Base-by-base conservation (phyloP, 768 basidiomycete genomes). In the Leccinum uliginosum region DNA sequence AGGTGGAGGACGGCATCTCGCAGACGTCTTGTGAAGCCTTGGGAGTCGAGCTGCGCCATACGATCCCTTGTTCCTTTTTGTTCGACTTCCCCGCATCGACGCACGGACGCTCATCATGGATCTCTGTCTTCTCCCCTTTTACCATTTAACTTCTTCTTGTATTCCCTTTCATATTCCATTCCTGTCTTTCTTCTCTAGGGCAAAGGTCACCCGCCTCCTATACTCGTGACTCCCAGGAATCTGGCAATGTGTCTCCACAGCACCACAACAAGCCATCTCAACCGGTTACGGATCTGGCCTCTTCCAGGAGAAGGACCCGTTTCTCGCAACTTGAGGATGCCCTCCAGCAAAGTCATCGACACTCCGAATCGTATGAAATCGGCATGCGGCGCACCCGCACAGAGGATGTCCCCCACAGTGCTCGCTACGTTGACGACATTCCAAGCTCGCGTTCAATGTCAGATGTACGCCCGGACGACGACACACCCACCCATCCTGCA, bases 11-110 rank as follows among this genome's bases (percentile, higher is more conserved):
- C 72, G 54, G 66, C 65, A 58, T 58, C 55, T 68, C 57, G 70
- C 70, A 67, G 62, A 62, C 66, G 71, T 78, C 74, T 75, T 53
- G 73, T 66, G 73, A 76, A 75, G 69, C 77, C 76, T 77, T 70
- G 76, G 77, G 77, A 75, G 75, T 73, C 58, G 73, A 75, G 75
- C 65, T 66, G 57, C 62, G 70, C 65, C 62, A 54, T 67, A 63
- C 56, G 63, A 62, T 68, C 55, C 38, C 62, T 62, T 60, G 29
- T 70, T 71, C 66, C 62, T 73, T 68, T 64, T 69, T 70, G 61
- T 73, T 69, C 74, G 74, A 68, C 73, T 66, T 71, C 67, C 67
- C 69, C 65, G 72, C 65, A 64, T 73, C 71, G 73, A 75, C 73
- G 64, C 69, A 69, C 71, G 69, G 74, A 71, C 70, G 66, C 69